Evolutionary conservation across 2,329 filamentous ascomycete genomes (phyloP).

Genomic region (Plenodomus tracheiphilus): DNA sequence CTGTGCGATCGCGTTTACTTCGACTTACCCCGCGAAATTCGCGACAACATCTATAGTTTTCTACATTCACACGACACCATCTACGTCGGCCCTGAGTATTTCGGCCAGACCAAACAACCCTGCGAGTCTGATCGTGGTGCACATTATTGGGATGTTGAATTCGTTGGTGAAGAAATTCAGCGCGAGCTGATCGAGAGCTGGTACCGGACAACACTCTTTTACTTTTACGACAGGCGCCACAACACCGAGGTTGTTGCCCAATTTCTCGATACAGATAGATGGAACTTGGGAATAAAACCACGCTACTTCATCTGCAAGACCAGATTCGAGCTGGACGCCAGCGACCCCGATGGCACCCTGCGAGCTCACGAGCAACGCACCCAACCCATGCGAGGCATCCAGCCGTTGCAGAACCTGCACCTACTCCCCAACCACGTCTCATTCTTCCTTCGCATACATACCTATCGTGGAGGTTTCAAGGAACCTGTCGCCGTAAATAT

Average conservation of each 20-base stretch:
- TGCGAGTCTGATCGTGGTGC: not conserved
- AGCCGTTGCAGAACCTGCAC: slow-evolving; percentile 1
- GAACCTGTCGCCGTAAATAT: not conserved
- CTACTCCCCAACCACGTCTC: slow-evolving; percentile 5
- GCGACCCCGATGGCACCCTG: too few species aligned
- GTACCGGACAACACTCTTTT: slow-evolving; percentile 10
- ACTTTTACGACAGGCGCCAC: slow-evolving; percentile 7
- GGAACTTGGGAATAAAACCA: slow-evolving; percentile 2
- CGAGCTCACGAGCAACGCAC: too few species aligned
- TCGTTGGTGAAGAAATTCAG: slow-evolving; percentile 1
- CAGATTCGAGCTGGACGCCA: slow-evolving; percentile 1
- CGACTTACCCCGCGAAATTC: slow-evolving; percentile 4
- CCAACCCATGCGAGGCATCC: not conserved
- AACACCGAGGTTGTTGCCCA: slow-evolving; percentile 3
- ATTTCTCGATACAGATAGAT: slow-evolving; percentile 4
- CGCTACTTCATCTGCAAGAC: slow-evolving; percentile 1
- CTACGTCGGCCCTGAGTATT: slow-evolving; percentile 3
- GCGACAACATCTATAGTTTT: slow-evolving; percentile 6
- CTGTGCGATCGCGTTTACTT: slow-evolving; percentile 1
- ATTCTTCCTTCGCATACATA: slow-evolving; percentile 11
- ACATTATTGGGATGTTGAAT: slow-evolving; percentile 4
- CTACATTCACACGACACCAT: not conserved
- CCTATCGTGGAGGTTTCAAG: not conserved
- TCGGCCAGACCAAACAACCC: not conserved
- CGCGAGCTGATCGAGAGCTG: slow-evolving; percentile 7